Conservation (phyloP, 2,329 filamentous ascomycete genomes). For the Falciphora oryzae region DNA sequence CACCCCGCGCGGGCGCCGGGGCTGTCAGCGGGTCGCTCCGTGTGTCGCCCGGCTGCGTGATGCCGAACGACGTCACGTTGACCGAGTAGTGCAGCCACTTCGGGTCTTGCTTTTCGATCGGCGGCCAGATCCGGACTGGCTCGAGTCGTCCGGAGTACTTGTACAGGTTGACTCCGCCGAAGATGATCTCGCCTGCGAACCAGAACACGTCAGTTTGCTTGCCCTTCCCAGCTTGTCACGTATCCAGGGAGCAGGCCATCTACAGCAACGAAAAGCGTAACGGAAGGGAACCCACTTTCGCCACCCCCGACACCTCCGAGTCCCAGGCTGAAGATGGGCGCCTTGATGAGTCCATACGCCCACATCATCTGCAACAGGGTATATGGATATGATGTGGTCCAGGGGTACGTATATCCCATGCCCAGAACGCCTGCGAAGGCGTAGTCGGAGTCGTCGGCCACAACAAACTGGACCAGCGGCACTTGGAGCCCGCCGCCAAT, state of each 20-base stretch:
- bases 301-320: constrained; percentile 28
- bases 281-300: constrained; percentile 21
- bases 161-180: constrained; percentile 40
- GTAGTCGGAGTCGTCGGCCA: constrained; percentile 30
- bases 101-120: constrained; percentile 26
- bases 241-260: not conserved
- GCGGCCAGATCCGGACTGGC: constrained; percentile 27
- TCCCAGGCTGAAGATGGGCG: constrained; percentile 30
- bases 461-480: constrained; percentile 27
- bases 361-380: constrained; percentile 30
- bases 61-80: constrained; percentile 30
- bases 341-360: constrained; percentile 25
- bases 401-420: constrained; percentile 28
- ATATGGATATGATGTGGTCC: constrained; percentile 27
- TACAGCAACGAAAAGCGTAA: not conserved
- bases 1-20: constrained; percentile 20
- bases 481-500: constrained; percentile 19
- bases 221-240: not conserved
- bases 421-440: constrained; percentile 31
- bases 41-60: constrained; percentile 22
- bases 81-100: constrained; percentile 31
- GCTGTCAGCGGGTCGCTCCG: constrained; percentile 21
- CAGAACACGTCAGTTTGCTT: not conserved
- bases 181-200: constrained; percentile 31
- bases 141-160: constrained; percentile 30